Percentiles rank a stretch among this genome's conserved stretches.
These are phyloP conservation scores for Physcia stellaris DNA, from an alignment of 495 filamentous ascomycete species.

Conservation along the genomic window DNA sequence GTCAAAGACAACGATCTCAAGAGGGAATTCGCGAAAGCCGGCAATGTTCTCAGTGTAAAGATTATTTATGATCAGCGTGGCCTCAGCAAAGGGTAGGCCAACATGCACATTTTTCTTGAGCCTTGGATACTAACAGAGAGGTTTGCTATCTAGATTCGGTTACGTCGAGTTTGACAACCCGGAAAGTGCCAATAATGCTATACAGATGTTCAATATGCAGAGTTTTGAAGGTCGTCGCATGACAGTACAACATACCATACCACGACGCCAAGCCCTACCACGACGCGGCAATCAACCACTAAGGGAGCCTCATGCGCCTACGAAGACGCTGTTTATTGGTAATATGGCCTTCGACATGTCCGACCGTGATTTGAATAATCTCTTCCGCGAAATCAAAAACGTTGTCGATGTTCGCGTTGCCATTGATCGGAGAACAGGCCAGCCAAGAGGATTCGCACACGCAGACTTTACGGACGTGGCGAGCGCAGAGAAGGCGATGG, in stretches of 20 bases:
- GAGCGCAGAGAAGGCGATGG: slow-evolving; percentile 43
- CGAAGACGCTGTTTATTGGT: slow-evolving; percentile 68
- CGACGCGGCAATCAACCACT: background rate
- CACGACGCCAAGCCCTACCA: background rate
- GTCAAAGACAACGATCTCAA: slow-evolving; percentile 56
- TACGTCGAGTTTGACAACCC: slow-evolving; percentile 54
- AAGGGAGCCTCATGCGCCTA: slow-evolving; percentile 29
- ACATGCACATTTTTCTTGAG: no score
- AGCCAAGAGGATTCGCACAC: slow-evolving; percentile 81
- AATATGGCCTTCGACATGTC: slow-evolving; percentile 84
- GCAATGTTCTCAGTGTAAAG: slow-evolving; percentile 36
- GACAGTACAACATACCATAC: slow-evolving; percentile 37
- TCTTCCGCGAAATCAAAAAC: slow-evolving; percentile 61
- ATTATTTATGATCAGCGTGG: slow-evolving; percentile 60
- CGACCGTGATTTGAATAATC: slow-evolving; percentile 69
- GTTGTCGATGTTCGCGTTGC: slow-evolving; percentile 75
- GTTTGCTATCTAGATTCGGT: slow-evolving; percentile 49
- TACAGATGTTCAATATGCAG: slow-evolving; percentile 49
- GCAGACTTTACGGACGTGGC: slow-evolving; percentile 64
- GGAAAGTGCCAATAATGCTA: slow-evolving; percentile 46
- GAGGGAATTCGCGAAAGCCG: slow-evolving; percentile 52
- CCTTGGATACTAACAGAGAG: no score
- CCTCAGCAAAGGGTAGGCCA: slow-evolving; percentile 73
- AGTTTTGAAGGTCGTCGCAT: slow-evolving; percentile 71
- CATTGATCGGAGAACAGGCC: slow-evolving; percentile 76